phyloP scores from a whole-genome alignment of 495 filamentous ascomycete genomes.

The Penicillium lagena region DNA sequence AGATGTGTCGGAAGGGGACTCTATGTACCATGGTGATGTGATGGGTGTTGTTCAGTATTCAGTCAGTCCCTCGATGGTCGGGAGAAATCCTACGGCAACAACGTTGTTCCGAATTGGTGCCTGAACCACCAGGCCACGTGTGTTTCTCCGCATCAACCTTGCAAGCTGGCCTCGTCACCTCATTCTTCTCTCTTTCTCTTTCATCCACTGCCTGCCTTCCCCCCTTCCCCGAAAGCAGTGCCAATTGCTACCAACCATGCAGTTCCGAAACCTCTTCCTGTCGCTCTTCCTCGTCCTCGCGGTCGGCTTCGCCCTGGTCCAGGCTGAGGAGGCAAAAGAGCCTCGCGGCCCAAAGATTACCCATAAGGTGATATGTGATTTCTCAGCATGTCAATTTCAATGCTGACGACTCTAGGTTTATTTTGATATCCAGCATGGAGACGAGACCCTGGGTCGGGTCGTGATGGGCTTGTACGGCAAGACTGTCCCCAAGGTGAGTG shows the following conservation, averaged over 20 bases:
- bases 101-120: conserved; percentile 23
- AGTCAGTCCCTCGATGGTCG: conserved; percentile 7
- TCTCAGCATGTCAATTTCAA: background rate
- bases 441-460: conserved; percentile 74
- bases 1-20: too few relatives aligned
- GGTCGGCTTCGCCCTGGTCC: conserved; percentile 52
- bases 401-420: conserved; percentile 53
- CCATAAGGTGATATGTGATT: conserved; percentile 56
- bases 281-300: conserved; percentile 71
- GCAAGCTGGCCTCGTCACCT: conserved; percentile 37
- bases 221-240: conserved; percentile 3
- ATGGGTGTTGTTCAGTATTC: background rate
- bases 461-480: conserved; percentile 96
- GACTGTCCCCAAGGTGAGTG: conserved; percentile 79
- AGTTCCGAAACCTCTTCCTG: conserved; percentile 45
- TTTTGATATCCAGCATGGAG: conserved; percentile 92
- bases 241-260: conserved; percentile 36
- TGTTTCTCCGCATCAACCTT: conserved; percentile 24
- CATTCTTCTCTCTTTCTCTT: conserved; percentile 6
- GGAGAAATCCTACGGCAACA: conserved; percentile 30
- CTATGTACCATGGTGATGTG: conserved; percentile 27
- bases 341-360: conserved; percentile 94
- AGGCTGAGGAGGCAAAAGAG: conserved; percentile 68
- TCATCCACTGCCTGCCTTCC: conserved; percentile 2
- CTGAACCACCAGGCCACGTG: too few relatives aligned